A percentile compares a stretch with the other conserved stretches of the same genome.
phyloP scores from a whole-genome alignment of 257 asterid species.

The Petunia secreta region DNA sequence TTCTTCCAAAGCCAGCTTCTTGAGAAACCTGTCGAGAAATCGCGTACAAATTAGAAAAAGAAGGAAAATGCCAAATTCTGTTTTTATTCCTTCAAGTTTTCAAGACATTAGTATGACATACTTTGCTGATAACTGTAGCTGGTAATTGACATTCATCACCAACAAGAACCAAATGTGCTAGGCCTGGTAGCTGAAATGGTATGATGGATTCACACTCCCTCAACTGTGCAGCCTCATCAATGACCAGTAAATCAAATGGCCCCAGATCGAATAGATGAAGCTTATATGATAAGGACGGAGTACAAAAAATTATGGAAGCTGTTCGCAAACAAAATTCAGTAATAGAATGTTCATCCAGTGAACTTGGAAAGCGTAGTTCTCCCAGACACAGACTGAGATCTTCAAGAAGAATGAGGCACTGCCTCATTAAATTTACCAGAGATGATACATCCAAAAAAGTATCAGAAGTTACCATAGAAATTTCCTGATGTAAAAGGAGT shows the following conservation, averaged over 20 bases:
- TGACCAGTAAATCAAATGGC: constrained; percentile 49
- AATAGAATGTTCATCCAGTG: neutral
- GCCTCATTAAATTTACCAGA: constrained; percentile 29
- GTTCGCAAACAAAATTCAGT: constrained; percentile 44
- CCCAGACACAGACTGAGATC: constrained; percentile 40
- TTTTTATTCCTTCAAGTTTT: too few species aligned
- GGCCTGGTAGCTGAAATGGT: constrained; percentile 52
- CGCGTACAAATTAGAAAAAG: neutral
- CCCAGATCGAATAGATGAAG: constrained; percentile 38
- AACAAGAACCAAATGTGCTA: constrained; percentile 52
- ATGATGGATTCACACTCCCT: constrained; percentile 61
- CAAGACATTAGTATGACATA: neutral
- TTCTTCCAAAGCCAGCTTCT: constrained; percentile 45
- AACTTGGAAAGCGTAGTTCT: constrained; percentile 38
- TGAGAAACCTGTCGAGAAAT: constrained; percentile 19
- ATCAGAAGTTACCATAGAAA: neutral
- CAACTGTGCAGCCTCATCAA: constrained; percentile 70
- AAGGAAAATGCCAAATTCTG: too few species aligned
- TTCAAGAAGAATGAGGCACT: constrained; percentile 36
- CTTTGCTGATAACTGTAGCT: constrained; percentile 59
- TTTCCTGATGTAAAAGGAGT: constrained; percentile 27
- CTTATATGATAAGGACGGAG: constrained; percentile 50
- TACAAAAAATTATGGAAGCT: constrained; percentile 61
- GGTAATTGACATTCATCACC: constrained; percentile 68
- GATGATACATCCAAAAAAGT: constrained; percentile 15